Conservation (phyloP, 257 asterid genomes). For the Hygrophila difformis region DNA sequence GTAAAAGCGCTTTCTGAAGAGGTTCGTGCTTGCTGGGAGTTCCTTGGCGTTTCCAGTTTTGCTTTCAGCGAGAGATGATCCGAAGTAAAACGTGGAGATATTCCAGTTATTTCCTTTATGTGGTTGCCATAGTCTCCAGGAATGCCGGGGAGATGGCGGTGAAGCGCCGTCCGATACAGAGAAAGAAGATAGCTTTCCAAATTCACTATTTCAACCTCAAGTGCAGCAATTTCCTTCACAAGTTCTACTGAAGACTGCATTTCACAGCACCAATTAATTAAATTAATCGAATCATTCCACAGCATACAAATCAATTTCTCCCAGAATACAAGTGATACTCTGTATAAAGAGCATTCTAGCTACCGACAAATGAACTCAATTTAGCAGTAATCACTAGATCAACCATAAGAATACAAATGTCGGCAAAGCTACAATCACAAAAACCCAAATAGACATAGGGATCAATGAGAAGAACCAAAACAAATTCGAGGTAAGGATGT, state of each 20-base stretch:
- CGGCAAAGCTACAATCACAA: too few species aligned
- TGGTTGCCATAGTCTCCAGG: constrained; percentile 15
- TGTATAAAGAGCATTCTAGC: too few species aligned
- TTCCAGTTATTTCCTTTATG: constrained; percentile 14
- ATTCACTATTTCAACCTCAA: constrained; percentile 62
- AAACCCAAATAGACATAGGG: neutral
- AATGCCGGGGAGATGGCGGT: constrained; percentile 31
- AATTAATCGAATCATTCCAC: neutral
- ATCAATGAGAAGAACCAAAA: too few species aligned
- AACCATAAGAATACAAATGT: too few species aligned
- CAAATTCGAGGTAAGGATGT: too few species aligned
- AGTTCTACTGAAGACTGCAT: constrained; percentile 62
- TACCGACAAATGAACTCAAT: too few species aligned
- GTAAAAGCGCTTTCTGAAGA: neutral
- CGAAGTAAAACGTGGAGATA: constrained; percentile 18
- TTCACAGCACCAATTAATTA: constrained; percentile 1
- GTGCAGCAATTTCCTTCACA: constrained; percentile 60
- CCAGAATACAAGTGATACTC: neutral
- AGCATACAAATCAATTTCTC: neutral
- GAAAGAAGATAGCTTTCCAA: constrained; percentile 73
- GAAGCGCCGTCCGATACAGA: constrained; percentile 57
- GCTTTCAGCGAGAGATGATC: constrained; percentile 2
- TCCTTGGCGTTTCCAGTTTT: neutral
- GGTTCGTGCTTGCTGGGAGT: neutral
- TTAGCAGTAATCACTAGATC: too few species aligned